Base-by-base conservation (phyloP, 805 yeast species). In the Wickerhamomyces pijperi region DNA sequence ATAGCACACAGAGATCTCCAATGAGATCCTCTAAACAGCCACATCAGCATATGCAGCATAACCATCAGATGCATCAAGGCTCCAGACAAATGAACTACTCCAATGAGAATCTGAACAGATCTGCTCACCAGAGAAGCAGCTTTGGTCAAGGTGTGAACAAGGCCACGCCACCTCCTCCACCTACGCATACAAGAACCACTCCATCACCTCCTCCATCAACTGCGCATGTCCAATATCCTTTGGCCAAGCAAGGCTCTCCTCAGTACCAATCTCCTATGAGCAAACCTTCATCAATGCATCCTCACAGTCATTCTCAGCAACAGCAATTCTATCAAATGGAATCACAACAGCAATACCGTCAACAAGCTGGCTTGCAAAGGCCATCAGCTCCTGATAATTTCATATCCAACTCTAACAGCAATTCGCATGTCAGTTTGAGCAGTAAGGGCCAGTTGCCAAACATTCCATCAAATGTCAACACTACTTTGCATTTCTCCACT, bases 321-420 rank as follows among this genome's bases (percentile, higher is more conserved):
- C 7, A 35, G 7, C 58, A 55, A 8, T 46, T 49, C 2, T 51
- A 46, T 4, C 56, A 54, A 11, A 48, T 43, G 6, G 54, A 54
- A 34, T 39, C 49, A 1, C 34, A 43, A 16, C 54, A 51, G 1
- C 46, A 44, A 4, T 50, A 48, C 3, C 38, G 56, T 23, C 49
- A 50, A 28, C 58, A 55, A 37, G 51, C 59, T 5, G 47, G 43
- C 35, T 50, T 57, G 14, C 29, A 25, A 5, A 25, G 29, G 4
- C 29, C 29, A 7, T 4, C 29, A 11, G 29, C n/a, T 13, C 7
- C 29, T 8, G 29, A 25, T 14, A 13, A 14, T 25, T 25, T 25
- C n/a, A 25, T 25, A 5, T 11, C 29, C 4, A 25, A 8, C 29
- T 25, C 29, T 13, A 25, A 25, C n/a, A 25, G 13, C 14, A 25